A percentile compares a stretch with the other conserved stretches of the same genome.
phyloP scores from a whole-genome alignment of 345 rosid species.

The Salix suchowensis region DNA sequence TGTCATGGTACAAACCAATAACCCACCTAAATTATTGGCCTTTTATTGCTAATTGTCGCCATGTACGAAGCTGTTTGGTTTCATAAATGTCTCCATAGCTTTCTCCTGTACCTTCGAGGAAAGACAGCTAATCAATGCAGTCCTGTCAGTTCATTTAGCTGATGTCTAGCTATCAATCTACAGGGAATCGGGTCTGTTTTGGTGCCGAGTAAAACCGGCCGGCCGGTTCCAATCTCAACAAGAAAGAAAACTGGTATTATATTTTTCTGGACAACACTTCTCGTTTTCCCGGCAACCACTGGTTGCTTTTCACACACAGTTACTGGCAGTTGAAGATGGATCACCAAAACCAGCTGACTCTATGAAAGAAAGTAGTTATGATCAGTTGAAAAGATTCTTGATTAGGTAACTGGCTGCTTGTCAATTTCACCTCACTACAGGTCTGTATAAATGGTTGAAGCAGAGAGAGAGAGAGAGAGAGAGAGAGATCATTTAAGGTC shows the following conservation, averaged over 20 bases:
- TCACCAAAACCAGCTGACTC: slow-evolving; percentile 6
- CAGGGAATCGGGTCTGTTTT: neutral
- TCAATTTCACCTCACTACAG: neutral
- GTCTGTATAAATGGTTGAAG: neutral
- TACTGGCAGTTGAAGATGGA: neutral
- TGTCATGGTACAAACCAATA: too few relatives aligned
- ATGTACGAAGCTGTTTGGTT: neutral
- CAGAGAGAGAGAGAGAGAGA: too few relatives aligned
- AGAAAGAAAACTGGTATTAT: too few relatives aligned
- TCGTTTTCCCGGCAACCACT: neutral
- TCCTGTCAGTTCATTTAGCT: neutral
- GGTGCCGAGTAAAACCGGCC: neutral
- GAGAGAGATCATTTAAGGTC: too few relatives aligned
- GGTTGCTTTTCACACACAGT: neutral
- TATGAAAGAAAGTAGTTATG: neutral
- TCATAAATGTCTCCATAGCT: neutral
- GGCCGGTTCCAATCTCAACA: too few relatives aligned
- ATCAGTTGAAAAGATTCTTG: neutral
- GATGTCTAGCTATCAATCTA: neutral
- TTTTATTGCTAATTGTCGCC: neutral
- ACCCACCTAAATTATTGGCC: too few relatives aligned
- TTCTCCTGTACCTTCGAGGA: neutral
- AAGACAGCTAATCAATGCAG: neutral
- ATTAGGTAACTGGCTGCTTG: slow-evolving; percentile 7
- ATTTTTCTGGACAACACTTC: too few relatives aligned